These are phyloP conservation scores for Lactarius pseudohatsudake DNA, from an alignment of 768 basidiomycete species.

Conservation along the genomic window DNA sequence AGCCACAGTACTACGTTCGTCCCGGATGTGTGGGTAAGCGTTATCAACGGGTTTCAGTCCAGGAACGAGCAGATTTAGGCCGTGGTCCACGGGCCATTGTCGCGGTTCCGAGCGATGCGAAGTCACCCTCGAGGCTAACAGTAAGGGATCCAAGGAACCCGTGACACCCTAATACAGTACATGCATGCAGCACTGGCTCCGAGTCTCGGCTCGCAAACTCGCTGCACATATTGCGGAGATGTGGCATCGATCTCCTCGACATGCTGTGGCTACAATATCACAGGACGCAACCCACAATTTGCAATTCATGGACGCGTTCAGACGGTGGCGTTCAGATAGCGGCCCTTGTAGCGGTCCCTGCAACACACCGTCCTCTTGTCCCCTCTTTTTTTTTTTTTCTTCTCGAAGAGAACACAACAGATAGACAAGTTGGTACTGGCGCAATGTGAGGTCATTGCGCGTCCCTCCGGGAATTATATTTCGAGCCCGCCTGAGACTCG, in stretches of 20 bases:
- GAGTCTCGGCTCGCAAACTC: background rate
- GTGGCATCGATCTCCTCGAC: background rate
- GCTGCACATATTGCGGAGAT: background rate
- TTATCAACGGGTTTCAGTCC: slow-evolving; percentile 1
- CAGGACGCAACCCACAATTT: background rate
- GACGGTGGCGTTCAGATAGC: background rate
- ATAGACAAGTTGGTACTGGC: background rate
- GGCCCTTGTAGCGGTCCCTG: too few relatives aligned
- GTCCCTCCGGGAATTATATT: background rate
- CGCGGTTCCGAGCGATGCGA: background rate
- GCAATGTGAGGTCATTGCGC: background rate
- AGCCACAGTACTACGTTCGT: background rate
- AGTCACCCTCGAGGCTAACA: slow-evolving; percentile 1
- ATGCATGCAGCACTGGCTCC: background rate
- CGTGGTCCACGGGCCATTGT: slow-evolving; percentile 8
- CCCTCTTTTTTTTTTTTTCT: background rate
- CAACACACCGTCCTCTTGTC: background rate
- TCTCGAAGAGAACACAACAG: background rate
- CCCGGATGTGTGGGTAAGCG: slow-evolving; percentile 18
- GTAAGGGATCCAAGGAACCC: background rate
- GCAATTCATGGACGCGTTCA: background rate
- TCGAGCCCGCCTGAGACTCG: background rate
- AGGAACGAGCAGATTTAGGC: background rate
- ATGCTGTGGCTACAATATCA: background rate
- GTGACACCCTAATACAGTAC: background rate